Percentiles rank a stretch among this genome's conserved stretches.
Evolutionary conservation across 2,329 filamentous ascomycete genomes (phyloP).

Genomic region (Pleurostoma richardsiae): DNA sequence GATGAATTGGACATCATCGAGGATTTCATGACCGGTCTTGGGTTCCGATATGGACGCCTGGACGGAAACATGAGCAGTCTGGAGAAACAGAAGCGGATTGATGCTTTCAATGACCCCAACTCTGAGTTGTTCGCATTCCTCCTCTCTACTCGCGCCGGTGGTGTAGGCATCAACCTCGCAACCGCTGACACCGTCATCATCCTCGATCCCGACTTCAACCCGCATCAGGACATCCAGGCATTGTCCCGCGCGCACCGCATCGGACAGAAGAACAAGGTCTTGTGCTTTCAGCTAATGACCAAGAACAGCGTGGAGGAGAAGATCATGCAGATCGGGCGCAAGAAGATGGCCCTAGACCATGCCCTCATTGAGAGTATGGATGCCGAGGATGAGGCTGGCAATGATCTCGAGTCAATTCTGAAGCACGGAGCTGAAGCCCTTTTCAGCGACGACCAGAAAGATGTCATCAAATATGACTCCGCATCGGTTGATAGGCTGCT

Average conservation of each 20-base stretch:
- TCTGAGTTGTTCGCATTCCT: constrained; percentile 86
- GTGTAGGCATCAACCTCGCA: constrained; percentile 95
- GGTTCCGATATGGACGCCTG: constrained; percentile 69
- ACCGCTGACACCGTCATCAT: constrained; percentile 98
- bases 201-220: constrained; percentile 94
- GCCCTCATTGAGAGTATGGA: constrained; percentile 91
- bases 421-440: constrained; percentile 82
- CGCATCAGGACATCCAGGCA: constrained; percentile 95
- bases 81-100: constrained; percentile 91
- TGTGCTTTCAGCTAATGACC: constrained; percentile 93
- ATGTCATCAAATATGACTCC: constrained; percentile 76
- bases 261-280: constrained; percentile 90
- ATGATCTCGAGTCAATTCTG: constrained; percentile 83
- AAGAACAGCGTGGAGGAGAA: constrained; percentile 87
- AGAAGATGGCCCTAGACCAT: constrained; percentile 94
- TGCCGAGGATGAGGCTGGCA: constrained; percentile 69
- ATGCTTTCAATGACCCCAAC: constrained; percentile 82
- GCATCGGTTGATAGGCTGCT: constrained; percentile 82
- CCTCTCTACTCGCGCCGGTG: constrained; percentile 88
- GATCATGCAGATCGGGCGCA: constrained; percentile 91
- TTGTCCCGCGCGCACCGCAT: constrained; percentile 93
- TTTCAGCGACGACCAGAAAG: constrained; percentile 70
- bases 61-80: constrained; percentile 79
- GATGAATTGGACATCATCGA: constrained; percentile 85
- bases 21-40: constrained; percentile 78